phyloP scores from a whole-genome alignment of 139 green algal species.

The Axilococcus clingmanii region DNA sequence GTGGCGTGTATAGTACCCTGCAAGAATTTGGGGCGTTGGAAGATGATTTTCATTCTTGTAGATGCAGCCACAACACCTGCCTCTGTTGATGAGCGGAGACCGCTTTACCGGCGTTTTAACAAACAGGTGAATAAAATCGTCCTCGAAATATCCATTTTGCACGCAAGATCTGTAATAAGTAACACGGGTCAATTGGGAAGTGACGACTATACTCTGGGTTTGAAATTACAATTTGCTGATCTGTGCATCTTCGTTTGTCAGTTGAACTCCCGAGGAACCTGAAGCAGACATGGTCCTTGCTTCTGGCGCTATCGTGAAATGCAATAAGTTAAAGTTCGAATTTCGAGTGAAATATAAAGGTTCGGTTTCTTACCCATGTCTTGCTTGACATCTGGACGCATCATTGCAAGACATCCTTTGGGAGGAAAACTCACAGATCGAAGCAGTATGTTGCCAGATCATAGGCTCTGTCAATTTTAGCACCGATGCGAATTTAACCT shows the following conservation, averaged over 20 bases:
- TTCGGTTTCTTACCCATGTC: too few relatives aligned
- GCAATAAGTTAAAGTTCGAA: too few relatives aligned
- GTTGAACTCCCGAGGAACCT: conserved; percentile 38
- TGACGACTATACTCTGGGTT: neutral
- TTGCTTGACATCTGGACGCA: too few relatives aligned
- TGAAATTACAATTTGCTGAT: conserved; percentile 64
- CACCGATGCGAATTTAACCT: too few relatives aligned
- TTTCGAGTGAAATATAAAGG: too few relatives aligned
- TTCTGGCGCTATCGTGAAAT: too few relatives aligned
- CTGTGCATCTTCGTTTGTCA: conserved; percentile 84
- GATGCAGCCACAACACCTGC: conserved; percentile 24
- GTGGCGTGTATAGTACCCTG: conserved; percentile 73
- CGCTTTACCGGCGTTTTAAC: conserved; percentile 41
- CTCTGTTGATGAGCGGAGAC: conserved; percentile 78
- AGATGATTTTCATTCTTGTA: neutral
- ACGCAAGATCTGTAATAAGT: conserved; percentile 60
- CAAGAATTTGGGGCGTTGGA: neutral
- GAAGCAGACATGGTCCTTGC: neutral
- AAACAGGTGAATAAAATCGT: conserved; percentile 74
- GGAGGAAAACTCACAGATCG: too few relatives aligned
- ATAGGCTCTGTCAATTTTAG: too few relatives aligned
- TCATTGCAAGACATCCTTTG: too few relatives aligned
- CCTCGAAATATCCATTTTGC: conserved; percentile 67
- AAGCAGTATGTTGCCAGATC: too few relatives aligned
- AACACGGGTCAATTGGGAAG: neutral